A percentile compares a stretch with the other conserved stretches of the same genome.
phyloP scores from a whole-genome alignment of 108 stramenopile genomes.

The Skeletonema menzelii region DNA sequence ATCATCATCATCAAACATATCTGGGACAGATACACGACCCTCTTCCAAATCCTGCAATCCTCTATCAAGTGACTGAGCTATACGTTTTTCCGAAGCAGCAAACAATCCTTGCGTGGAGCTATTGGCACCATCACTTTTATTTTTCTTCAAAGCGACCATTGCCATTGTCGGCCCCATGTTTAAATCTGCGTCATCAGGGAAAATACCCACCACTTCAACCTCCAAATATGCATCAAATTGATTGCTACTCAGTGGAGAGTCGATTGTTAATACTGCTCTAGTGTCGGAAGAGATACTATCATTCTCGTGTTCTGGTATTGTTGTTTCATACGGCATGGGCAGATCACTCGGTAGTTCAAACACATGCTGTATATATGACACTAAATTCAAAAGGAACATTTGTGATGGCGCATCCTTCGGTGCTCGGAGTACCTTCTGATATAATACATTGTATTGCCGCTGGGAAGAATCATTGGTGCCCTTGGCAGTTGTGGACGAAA shows the following conservation, averaged over 20 bases:
- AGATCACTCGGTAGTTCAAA: constrained; percentile 65
- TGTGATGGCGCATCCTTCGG: constrained; percentile 22
- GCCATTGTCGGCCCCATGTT: constrained; percentile 61
- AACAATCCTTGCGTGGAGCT: constrained; percentile 52
- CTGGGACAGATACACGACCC: constrained; percentile 49
- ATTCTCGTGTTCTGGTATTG: constrained; percentile 19
- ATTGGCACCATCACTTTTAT: constrained; percentile 11
- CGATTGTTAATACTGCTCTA: constrained; percentile 55
- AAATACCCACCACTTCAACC: constrained; percentile 81
- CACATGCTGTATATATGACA: constrained; percentile 67
- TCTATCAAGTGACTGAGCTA: constrained; percentile 68
- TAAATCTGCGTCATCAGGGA: constrained; percentile 38
- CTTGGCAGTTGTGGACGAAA: constrained; percentile 10
- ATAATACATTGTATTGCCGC: constrained; percentile 52
- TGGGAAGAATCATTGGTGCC: background rate
- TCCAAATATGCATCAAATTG: constrained; percentile 61
- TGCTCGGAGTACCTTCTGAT: constrained; percentile 68
- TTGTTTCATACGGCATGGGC: constrained; percentile 72
- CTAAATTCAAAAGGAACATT: constrained; percentile 61
- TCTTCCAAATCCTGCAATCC: constrained; percentile 74
- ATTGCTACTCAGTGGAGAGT: constrained; percentile 68
- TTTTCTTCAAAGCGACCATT: constrained; percentile 68
- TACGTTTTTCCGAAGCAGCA: constrained; percentile 70
- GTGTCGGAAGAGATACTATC: constrained; percentile 14
- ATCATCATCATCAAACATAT: constrained; percentile 32